Percentiles rank a stretch among this genome's conserved stretches.
These are phyloP conservation scores for Lactarius quietus DNA, from an alignment of 768 basidiomycete genomes.

Conservation along the genomic window DNA sequence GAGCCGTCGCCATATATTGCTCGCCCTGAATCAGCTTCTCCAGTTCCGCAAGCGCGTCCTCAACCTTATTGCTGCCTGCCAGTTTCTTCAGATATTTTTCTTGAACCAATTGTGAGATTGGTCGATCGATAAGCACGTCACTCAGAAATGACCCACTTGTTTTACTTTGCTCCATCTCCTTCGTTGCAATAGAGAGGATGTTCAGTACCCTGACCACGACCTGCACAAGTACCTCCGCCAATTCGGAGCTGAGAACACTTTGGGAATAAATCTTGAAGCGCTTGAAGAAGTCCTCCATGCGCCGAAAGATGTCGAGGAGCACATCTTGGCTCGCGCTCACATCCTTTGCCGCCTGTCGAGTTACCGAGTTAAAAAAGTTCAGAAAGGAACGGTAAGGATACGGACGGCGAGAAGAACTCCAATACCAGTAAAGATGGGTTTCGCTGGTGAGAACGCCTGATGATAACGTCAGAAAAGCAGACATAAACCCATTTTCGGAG, in stretches of 20 bases:
- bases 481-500: no score
- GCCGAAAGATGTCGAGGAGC: background rate
- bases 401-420: conserved; percentile 1
- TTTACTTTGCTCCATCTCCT: background rate
- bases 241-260: background rate
- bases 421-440: background rate
- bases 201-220: background rate
- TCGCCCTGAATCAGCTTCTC: conserved; percentile 7
- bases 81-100: conserved; percentile 2
- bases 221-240: background rate
- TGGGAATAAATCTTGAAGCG: background rate
- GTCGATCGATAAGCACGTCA: background rate
- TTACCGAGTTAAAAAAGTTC: background rate
- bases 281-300: background rate
- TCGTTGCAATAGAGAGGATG: conserved; percentile 3
- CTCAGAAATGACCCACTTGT: background rate
- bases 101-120: background rate
- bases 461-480: background rate
- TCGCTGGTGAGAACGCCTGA: conserved; percentile 5
- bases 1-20: background rate
- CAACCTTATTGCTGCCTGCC: background rate
- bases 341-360: no score
- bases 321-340: no score
- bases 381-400: no score
- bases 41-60: background rate